Conservation (phyloP, 257 asterid genomes). For the Jaltomata sinuosa region DNA sequence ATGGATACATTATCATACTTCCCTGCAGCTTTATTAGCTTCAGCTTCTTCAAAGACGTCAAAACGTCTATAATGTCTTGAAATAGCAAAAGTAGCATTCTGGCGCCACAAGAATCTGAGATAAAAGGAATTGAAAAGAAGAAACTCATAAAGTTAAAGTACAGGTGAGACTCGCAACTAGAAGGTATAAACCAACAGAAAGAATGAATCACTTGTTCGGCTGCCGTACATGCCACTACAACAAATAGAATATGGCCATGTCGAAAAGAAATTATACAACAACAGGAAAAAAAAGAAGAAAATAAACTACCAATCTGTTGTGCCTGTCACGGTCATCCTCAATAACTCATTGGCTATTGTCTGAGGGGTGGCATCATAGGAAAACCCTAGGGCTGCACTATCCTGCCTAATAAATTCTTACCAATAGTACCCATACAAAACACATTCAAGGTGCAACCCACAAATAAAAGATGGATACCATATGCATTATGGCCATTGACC, state of each 20-base stretch:
- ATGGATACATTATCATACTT: conserved; percentile 72
- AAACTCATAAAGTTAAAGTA: neutral
- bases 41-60: conserved; percentile 93
- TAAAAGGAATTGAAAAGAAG: neutral
- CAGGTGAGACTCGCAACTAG: neutral
- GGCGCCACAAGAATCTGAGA: conserved; percentile 90
- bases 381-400: neutral
- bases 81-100: conserved; percentile 83
- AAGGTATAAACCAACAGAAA: neutral
- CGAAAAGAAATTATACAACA: neutral
- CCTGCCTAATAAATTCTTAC: neutral
- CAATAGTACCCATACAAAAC: neutral
- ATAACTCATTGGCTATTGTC: neutral
- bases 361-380: neutral
- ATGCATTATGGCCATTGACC: neutral
- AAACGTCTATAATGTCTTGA: conserved; percentile 85
- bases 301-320: neutral
- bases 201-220: neutral
- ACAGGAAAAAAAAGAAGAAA: neutral
- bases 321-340: neutral
- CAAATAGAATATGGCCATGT: neutral
- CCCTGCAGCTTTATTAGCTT: conserved; percentile 89
- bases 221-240: neutral
- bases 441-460: neutral
- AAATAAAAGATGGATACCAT: neutral